Conservation (phyloP, 1,284 basidiomycete species). For the Coriolopsis trogii region DNA sequence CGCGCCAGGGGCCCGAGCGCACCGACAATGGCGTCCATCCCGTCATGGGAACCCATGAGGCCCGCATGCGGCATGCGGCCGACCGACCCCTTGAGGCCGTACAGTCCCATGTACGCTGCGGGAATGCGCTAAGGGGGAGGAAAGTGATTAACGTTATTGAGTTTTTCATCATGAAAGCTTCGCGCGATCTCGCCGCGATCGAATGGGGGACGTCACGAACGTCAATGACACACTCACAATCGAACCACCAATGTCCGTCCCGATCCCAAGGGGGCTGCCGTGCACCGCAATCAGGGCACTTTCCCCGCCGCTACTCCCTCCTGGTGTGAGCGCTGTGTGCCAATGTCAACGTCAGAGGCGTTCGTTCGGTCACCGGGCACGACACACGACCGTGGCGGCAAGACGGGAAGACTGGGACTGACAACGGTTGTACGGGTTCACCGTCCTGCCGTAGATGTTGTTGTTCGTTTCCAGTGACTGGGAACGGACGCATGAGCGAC, state of each 20-base stretch:
- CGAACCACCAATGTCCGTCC: constrained; percentile 60
- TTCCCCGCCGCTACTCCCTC: constrained; percentile 69
- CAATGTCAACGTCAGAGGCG: constrained; percentile 12
- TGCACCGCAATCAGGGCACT: constrained; percentile 61
- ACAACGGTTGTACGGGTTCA: constrained; percentile 56
- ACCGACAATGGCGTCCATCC: constrained; percentile 56
- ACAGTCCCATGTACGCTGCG: constrained; percentile 52
- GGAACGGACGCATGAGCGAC: constrained; percentile 7
- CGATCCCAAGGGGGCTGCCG: constrained; percentile 61
- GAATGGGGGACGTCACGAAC: too few species aligned
- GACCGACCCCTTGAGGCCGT: constrained; percentile 57
- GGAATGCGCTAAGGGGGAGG: constrained; percentile 51
- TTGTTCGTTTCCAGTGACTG: constrained; percentile 53
- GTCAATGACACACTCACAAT: constrained; percentile 36
- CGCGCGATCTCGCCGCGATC: constrained; percentile 9
- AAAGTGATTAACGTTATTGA: constrained; percentile 20
- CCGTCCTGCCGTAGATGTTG: constrained; percentile 54
- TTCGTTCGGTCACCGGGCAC: constrained; percentile 11
- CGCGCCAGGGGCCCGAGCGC: constrained; percentile 56
- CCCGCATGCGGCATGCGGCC: constrained; percentile 54
- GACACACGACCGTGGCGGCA: background rate
- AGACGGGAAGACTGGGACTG: constrained; percentile 11
- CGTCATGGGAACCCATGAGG: constrained; percentile 52
- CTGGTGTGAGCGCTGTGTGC: constrained; percentile 44
- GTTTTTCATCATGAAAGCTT: constrained; percentile 12